phyloP scores from a whole-genome alignment of 2,329 filamentous ascomycete species.

The Thelonectria discophora region DNA sequence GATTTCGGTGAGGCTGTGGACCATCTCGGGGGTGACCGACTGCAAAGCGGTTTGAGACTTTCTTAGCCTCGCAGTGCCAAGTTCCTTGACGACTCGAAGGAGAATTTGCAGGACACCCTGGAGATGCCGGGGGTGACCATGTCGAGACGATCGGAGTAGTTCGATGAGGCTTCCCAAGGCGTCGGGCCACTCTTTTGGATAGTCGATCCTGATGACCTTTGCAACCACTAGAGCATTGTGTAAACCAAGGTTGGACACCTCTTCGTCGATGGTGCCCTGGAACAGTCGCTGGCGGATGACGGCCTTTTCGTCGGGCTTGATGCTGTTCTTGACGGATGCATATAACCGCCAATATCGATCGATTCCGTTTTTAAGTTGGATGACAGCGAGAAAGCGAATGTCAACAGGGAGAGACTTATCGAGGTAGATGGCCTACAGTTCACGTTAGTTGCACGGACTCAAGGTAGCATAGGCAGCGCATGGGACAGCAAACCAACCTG shows the following conservation, averaged over 20 bases:
- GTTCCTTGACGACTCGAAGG: slow-evolving; percentile 88
- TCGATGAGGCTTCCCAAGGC: slow-evolving; percentile 68
- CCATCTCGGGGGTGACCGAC: slow-evolving; percentile 80
- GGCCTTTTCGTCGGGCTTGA: slow-evolving; percentile 78
- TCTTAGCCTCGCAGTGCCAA: slow-evolving; percentile 80
- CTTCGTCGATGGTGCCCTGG: slow-evolving; percentile 79
- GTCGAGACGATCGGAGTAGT: slow-evolving; percentile 63
- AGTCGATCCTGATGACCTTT: slow-evolving; percentile 90
- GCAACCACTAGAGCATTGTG: slow-evolving; percentile 90
- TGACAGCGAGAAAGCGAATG: slow-evolving; percentile 87
- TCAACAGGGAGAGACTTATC: slow-evolving; percentile 79
- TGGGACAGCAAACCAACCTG: slow-evolving; percentile 60
- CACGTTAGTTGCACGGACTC: slow-evolving; percentile 24
- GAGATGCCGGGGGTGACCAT: slow-evolving; percentile 71
- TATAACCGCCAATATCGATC: slow-evolving; percentile 90
- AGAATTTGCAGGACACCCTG: slow-evolving; percentile 78
- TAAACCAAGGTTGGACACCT: slow-evolving; percentile 77
- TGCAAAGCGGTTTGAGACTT: slow-evolving; percentile 81
- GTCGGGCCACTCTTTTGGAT: slow-evolving; percentile 83
- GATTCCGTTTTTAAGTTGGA: slow-evolving; percentile 96
- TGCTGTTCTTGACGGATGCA: slow-evolving; percentile 66
- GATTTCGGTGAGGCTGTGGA: slow-evolving; percentile 80
- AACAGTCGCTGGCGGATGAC: slow-evolving; percentile 79
- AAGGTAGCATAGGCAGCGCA: not conserved
- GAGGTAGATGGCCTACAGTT: slow-evolving; percentile 77